These are phyloP conservation scores for Colletotrichum trifolii DNA, from an alignment of 2,329 filamentous ascomycete genomes.

Conservation along the genomic window DNA sequence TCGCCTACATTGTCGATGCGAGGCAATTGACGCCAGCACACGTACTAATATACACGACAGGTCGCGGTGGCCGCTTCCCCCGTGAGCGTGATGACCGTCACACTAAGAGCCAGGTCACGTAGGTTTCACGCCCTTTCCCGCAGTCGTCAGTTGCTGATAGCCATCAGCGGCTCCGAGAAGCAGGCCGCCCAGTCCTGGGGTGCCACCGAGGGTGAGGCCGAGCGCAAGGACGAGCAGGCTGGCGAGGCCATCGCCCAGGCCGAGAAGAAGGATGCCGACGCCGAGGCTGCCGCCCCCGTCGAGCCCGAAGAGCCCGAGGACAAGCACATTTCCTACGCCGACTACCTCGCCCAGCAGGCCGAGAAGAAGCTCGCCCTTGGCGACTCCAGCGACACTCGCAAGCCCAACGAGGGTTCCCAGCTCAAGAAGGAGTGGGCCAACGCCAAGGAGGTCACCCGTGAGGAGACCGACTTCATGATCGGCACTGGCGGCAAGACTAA, in stretches of 20 bases:
- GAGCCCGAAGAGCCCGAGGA: slow-evolving; percentile 76
- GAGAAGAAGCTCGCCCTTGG: slow-evolving; percentile 82
- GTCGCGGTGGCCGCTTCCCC: slow-evolving; percentile 64
- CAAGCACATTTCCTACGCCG: slow-evolving; percentile 89
- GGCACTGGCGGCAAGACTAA: slow-evolving; percentile 79
- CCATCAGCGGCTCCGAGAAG: slow-evolving; percentile 80
- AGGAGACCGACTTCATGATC: slow-evolving; percentile 80
- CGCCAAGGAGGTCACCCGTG: slow-evolving; percentile 78
- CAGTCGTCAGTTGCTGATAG: slow-evolving; percentile 39
- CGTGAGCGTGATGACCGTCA: slow-evolving; percentile 69
- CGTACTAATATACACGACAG: slow-evolving; percentile 45
- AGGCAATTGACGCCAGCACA: background rate
- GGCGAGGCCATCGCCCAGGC: slow-evolving; percentile 88
- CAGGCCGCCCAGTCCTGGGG: slow-evolving; percentile 93
- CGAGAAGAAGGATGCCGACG: slow-evolving; percentile 79
- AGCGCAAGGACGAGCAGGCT: slow-evolving; percentile 91
- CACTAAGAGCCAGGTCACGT: slow-evolving; percentile 59
- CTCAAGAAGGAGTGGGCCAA: slow-evolving; percentile 91
- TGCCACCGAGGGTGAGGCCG: slow-evolving; percentile 80
- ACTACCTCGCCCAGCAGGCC: slow-evolving; percentile 80
- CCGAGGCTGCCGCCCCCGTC: slow-evolving; percentile 70
- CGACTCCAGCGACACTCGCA: slow-evolving; percentile 76
- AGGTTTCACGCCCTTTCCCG: slow-evolving; percentile 39
- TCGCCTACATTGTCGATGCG: background rate
- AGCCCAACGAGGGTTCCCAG: slow-evolving; percentile 92